A percentile compares a stretch with the other conserved stretches of the same genome.
These are phyloP conservation scores for Globisporangium iwayamae DNA, from an alignment of 352 stramenopile genomes.

Conservation along the genomic window DNA sequence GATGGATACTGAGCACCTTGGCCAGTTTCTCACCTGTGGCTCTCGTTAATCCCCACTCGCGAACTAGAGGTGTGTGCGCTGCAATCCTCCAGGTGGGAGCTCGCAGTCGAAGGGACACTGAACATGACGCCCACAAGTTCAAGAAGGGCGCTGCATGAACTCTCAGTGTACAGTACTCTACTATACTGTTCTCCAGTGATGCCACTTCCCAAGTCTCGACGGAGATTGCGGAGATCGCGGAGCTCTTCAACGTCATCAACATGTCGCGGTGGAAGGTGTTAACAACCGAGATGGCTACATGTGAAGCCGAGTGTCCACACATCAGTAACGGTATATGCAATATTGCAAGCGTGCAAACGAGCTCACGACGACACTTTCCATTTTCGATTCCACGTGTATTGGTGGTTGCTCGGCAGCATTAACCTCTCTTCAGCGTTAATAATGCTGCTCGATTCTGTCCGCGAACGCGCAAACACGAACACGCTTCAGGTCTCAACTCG, in stretches of 20 bases:
- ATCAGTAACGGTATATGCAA: too few species aligned
- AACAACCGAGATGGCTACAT: not conserved
- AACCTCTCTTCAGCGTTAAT: constrained; percentile 3
- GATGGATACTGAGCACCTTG: not conserved
- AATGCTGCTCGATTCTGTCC: not conserved
- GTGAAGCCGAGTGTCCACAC: not conserved
- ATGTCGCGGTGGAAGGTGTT: not conserved
- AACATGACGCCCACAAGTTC: too few species aligned
- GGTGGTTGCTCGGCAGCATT: constrained; percentile 4
- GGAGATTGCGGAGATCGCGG: too few species aligned
- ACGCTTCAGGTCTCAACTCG: not conserved
- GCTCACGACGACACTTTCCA: not conserved
- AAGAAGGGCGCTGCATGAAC: too few species aligned
- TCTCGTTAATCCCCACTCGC: not conserved
- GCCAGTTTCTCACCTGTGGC: constrained; percentile 3
- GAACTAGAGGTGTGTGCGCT: not conserved
- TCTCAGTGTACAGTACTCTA: not conserved
- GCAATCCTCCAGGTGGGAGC: too few species aligned
- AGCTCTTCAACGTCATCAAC: not conserved
- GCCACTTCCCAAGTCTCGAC: too few species aligned
- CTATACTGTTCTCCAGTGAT: too few species aligned
- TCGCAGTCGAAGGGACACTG: too few species aligned
- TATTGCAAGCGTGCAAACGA: not conserved
- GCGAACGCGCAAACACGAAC: too few species aligned
- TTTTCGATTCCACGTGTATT: constrained; percentile 10